Evolutionary conservation across 495 filamentous ascomycete species (phyloP), one percentile per base, ranked within the genome.

Genomic region (Neurospora intermedia): DNA sequence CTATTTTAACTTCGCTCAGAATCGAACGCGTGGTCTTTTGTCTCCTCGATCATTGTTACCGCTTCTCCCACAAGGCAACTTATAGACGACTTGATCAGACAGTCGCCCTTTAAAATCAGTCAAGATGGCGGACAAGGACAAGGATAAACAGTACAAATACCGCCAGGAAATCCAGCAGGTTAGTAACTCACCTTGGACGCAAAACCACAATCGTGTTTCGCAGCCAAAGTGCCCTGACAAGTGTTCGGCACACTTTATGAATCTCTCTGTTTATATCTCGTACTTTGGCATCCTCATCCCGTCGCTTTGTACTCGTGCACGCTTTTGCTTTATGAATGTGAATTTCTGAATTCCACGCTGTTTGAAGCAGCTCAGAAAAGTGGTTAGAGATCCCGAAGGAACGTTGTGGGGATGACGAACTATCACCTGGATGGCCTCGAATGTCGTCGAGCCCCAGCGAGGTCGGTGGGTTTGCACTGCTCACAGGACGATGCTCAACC

Each of bases 91-190:
- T 66, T 5, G 9, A 35, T 35, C 54, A 35, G 27, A 35, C 54
- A 38, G 9, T 66, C 27, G 27, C 54, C 3, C 54, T 38, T 35
- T 66, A 15, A 15, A 69, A 39, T 40, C 35, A 4, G 41, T 72
- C 78, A 89, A 82, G 69, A 92, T 92, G 90, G 83, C 87, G 74
- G 89, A 89, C 76, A 86, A 81, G 82, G 70, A 86, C 81, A 72
- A 41, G 43, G 87, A 83, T 66, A 85, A 85, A 73, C 85, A 89
- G 69, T 91, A 92, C 73, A 97, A 97, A 84, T 98, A 97, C 82
- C 88, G 93, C 80, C 91, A 94, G 82, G 94, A 98, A 87, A 98
- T 97, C 82, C 93, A 95, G 83, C 93, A 96, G 90, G 93, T 94
- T 77, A 82, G 90, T 79, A 35, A 23, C 45, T 27, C 42, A 18